Conservation (phyloP, 1,284 basidiomycete species). For the Xerocomus cyaneibrunnescens region DNA sequence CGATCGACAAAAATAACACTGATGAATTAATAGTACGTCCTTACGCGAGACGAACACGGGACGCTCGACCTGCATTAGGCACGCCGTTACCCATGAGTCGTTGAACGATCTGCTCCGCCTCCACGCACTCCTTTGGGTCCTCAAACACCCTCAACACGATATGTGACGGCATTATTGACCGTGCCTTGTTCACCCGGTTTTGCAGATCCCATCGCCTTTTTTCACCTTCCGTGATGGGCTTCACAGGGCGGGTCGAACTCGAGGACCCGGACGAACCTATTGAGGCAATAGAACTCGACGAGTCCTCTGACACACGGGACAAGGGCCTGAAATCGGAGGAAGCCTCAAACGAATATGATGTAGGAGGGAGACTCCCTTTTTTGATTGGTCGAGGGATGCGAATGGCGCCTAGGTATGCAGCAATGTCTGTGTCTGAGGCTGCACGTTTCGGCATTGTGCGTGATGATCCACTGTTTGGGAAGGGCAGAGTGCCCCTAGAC, state of each 20-base stretch:
- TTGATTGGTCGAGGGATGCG: slow-evolving; percentile 17
- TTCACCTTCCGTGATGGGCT: slow-evolving; percentile 47
- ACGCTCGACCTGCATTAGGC: too few relatives aligned
- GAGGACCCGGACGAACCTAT: slow-evolving; percentile 25
- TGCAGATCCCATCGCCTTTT: slow-evolving; percentile 57
- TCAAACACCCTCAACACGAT: slow-evolving; percentile 64
- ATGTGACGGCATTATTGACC: slow-evolving; percentile 52
- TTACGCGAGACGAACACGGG: slow-evolving; percentile 2
- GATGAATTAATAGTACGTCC: slow-evolving; percentile 1
- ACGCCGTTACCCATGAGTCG: neutral
- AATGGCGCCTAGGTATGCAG: slow-evolving; percentile 3
- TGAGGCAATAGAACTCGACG: slow-evolving; percentile 22
- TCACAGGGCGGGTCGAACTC: slow-evolving; percentile 9
- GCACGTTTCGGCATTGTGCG: slow-evolving; percentile 22
- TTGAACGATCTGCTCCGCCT: slow-evolving; percentile 45
- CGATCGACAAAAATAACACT: too few relatives aligned
- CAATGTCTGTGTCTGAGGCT: slow-evolving; percentile 26
- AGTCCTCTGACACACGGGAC: slow-evolving; percentile 20
- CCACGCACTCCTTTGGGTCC: slow-evolving; percentile 63
- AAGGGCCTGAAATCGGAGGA: slow-evolving; percentile 8
- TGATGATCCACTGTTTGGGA: neutral
- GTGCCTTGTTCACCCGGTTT: slow-evolving; percentile 57
- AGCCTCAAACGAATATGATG: slow-evolving; percentile 16
- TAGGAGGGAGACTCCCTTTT: slow-evolving; percentile 30
- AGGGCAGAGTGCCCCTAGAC: slow-evolving; percentile 11